These are phyloP conservation scores for Sugiyamaella valdiviana DNA, from an alignment of 805 yeast species.

Conservation along the genomic window DNA sequence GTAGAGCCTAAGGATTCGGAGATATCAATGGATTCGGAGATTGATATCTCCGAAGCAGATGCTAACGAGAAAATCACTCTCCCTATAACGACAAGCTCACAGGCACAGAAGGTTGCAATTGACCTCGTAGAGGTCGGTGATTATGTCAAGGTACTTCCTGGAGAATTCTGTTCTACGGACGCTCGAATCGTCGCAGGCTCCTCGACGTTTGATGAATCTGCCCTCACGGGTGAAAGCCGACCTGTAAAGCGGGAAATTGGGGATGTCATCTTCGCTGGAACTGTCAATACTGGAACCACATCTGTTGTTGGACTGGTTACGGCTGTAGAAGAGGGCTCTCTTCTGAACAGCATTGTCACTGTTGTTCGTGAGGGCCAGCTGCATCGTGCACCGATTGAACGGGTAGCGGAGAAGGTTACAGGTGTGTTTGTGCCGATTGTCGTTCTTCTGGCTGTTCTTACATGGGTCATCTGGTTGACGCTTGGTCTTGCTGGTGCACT, in stretches of 20 bases:
- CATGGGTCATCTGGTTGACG: slow-evolving; percentile 65
- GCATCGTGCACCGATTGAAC: slow-evolving; percentile 66
- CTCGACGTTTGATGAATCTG: slow-evolving; percentile 81
- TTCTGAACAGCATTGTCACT: slow-evolving; percentile 62
- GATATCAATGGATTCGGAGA: too few relatives aligned
- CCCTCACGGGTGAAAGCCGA: slow-evolving; percentile 77
- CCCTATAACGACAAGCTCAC: neutral
- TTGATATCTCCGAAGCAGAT: neutral
- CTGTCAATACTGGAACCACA: slow-evolving; percentile 54
- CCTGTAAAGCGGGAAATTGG: slow-evolving; percentile 55
- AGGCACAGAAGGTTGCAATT: slow-evolving; percentile 18
- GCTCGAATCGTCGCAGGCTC: slow-evolving; percentile 62
- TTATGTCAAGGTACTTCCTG: slow-evolving; percentile 42
- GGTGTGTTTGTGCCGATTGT: slow-evolving; percentile 70
- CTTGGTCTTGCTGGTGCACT: slow-evolving; percentile 50
- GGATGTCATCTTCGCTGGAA: slow-evolving; percentile 67
- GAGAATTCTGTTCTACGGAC: slow-evolving; percentile 64
- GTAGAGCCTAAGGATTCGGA: neutral
- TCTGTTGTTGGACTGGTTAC: slow-evolving; percentile 50
- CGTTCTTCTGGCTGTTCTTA: slow-evolving; percentile 49
- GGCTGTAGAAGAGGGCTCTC: slow-evolving; percentile 56
- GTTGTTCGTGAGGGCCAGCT: slow-evolving; percentile 70
- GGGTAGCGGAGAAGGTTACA: slow-evolving; percentile 61
- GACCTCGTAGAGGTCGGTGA: slow-evolving; percentile 80
- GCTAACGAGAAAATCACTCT: neutral